Evolutionary conservation across 306 rosid species (phyloP).

Genomic region (Potentilla sterilis): DNA sequence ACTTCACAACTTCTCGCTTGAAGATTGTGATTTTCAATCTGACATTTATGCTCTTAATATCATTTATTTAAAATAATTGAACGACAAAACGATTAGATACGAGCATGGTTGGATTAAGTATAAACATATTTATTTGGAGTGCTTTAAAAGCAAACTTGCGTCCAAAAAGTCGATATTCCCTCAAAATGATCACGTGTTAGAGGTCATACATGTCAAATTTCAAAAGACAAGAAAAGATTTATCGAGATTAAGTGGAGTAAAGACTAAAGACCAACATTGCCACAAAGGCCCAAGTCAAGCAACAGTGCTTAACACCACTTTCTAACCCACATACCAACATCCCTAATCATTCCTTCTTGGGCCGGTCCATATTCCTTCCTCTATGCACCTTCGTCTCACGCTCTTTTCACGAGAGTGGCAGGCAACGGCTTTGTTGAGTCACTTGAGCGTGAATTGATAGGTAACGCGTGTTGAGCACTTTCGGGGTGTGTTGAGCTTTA

Average conservation of each 20-base stretch:
- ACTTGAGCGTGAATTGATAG: too few species aligned
- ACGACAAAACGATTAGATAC: too few species aligned
- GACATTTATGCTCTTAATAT: too few species aligned
- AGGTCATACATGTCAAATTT: constrained; percentile 29
- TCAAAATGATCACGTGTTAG: constrained; percentile 12
- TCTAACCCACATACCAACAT: constrained; percentile 8
- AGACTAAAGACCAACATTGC: background rate
- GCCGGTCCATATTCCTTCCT: constrained; percentile 50
- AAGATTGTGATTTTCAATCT: too few species aligned
- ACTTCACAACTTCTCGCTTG: too few species aligned
- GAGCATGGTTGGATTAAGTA: too few species aligned
- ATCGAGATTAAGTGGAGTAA: constrained; percentile 17
- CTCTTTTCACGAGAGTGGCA: background rate
- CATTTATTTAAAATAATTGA: too few species aligned
- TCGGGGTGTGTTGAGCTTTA: background rate
- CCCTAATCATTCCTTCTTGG: constrained; percentile 44
- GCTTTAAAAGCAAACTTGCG: too few species aligned
- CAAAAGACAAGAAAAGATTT: constrained; percentile 16
- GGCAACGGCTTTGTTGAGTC: background rate
- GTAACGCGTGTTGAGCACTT: background rate
- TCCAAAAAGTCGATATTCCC: too few species aligned
- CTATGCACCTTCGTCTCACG: background rate
- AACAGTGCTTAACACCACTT: constrained; percentile 25
- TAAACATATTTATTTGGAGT: too few species aligned
- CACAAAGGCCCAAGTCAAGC: constrained; percentile 22